Conservation (phyloP, 345 rosid species). For the Rhodamnia argentea region DNA sequence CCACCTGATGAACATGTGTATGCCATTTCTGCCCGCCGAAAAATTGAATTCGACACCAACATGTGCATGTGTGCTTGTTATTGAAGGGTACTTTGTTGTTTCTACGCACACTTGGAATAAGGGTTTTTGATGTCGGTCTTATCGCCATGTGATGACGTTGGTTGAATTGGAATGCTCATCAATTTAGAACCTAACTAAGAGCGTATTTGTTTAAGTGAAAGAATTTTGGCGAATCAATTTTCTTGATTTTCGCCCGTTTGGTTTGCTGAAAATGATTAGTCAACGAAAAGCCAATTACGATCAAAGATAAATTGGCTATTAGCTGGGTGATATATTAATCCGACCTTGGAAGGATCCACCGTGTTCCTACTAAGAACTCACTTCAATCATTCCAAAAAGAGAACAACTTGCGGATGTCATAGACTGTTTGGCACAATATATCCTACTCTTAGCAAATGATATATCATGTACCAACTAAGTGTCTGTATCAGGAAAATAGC, state of each 20-base stretch:
- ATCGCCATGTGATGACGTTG: not conserved
- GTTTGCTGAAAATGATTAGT: too few species aligned
- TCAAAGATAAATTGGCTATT: too few species aligned
- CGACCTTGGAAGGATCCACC: too few species aligned
- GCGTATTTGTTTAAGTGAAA: not conserved
- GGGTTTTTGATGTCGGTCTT: not conserved
- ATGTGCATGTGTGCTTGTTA: not conserved
- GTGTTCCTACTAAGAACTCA: too few species aligned
- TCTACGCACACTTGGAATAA: not conserved
- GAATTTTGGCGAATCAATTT: too few species aligned
- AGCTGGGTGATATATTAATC: too few species aligned
- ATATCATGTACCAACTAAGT: not conserved
- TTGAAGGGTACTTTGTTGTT: not conserved
- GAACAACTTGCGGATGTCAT: too few species aligned
- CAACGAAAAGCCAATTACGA: too few species aligned
- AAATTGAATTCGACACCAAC: not conserved
- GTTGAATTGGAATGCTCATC: not conserved
- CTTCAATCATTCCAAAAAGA: too few species aligned
- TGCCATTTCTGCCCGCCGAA: not conserved
- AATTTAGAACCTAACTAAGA: not conserved
- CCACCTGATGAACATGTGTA: not conserved
- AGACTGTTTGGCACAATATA: too few species aligned
- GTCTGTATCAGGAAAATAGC: not conserved
- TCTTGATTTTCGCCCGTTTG: too few species aligned
- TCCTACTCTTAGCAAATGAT: not conserved